Evolutionary conservation across 805 yeast genomes (phyloP).

Genomic region (Grigorovia yakushimaensis): DNA sequence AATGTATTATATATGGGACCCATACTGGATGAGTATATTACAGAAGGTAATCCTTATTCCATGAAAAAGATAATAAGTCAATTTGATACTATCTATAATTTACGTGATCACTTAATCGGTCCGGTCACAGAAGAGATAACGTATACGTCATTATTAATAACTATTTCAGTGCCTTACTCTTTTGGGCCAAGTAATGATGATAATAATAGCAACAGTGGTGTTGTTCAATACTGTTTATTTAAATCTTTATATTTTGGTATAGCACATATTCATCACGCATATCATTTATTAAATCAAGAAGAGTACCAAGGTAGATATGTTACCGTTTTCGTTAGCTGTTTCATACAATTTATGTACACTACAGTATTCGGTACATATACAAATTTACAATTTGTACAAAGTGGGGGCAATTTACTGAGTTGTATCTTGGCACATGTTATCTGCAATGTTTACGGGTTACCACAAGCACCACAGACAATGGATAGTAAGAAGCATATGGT

Average conservation of each 20-base stretch:
- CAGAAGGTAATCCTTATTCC: neutral
- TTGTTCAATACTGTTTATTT: conserved; percentile 10
- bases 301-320: conserved; percentile 4
- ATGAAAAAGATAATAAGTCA: conserved; percentile 12
- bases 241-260: conserved; percentile 26
- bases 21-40: conserved; percentile 10
- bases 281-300: conserved; percentile 17
- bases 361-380: conserved; percentile 27
- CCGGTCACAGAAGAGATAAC: conserved; percentile 29
- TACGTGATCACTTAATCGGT: conserved; percentile 26
- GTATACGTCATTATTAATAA: conserved; percentile 25
- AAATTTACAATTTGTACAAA: conserved; percentile 21
- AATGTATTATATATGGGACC: conserved; percentile 21
- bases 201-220: neutral
- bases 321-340: conserved; percentile 13
- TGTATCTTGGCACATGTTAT: conserved; percentile 23
- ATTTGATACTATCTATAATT: conserved; percentile 22
- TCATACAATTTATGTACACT: conserved; percentile 24
- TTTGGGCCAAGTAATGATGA: too few species aligned
- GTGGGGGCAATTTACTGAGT: conserved; percentile 21
- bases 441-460: conserved; percentile 29
- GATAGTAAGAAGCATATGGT: conserved; percentile 10
- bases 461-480: conserved; percentile 17
- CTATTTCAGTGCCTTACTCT: conserved; percentile 5
- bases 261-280: conserved; percentile 29